Evolutionary conservation across 371 early-diverging fungal species (phyloP), one percentile per base, ranked within the genome.

Genomic region (Mortierella sp.): DNA sequence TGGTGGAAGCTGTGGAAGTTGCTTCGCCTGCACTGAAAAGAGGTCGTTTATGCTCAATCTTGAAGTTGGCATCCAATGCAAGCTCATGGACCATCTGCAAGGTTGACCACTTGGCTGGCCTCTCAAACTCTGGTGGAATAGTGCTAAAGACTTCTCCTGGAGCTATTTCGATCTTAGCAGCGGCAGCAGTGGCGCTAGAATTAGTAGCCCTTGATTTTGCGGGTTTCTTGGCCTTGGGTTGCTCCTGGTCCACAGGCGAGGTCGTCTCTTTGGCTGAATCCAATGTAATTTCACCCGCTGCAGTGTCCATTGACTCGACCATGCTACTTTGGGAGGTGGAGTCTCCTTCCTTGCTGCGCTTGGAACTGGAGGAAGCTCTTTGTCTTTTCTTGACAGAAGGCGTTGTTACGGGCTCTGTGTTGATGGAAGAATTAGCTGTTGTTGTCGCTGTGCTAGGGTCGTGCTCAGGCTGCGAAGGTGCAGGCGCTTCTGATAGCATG

Each of bases 51-150:
- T 64, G 59, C 49, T 80, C 76, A 24, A 80, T 45, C 58, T 72
- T 72, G 61, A 80, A 68, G 43, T 64, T 64, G 1, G 76, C 52
- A 59, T 80, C 75, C 47, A 80, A 47, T 3, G 75, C 75, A 22
- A 80, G 54, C 49, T 80, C 81, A 62, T 80, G 81, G 16, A 80
- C 47, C 37, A 80, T 30, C 57, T 72, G 68, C 22, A 75, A 14
- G 24, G 72, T 80, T 10, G 72, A 57, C 81, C 72, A 72, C 20
- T 68, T 37, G 1, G 52, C 62, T 26, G 72, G 73, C 49, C 55
- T 71, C 32, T 64, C 60, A 35, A 69, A 64, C 5, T 71, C 74
- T 11, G 57, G 12, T 0, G 71, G 68, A 5, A 55, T 22, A n/a
- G 49, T 9, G 18, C 30, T 30, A 20, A 64, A 26, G 11, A 57